A percentile compares a stretch with the other conserved stretches of the same genome.
Conservation (phyloP, 495 filamentous ascomycete species). For the Apiosordaria backusii region DNA sequence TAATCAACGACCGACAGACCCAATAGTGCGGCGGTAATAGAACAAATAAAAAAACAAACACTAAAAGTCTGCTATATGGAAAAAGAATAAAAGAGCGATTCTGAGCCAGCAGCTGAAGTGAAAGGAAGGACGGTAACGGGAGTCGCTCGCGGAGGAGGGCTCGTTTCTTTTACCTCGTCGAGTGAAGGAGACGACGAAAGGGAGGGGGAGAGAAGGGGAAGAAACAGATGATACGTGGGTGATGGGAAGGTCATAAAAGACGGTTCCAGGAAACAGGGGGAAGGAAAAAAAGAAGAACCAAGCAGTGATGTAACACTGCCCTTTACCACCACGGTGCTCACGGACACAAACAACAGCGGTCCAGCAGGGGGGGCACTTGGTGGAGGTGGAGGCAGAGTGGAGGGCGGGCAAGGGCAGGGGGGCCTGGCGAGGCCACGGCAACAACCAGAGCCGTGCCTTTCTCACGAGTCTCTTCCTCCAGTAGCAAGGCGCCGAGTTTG, state of each 20-base stretch:
- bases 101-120: constrained; percentile 57
- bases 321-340: constrained; percentile 7
- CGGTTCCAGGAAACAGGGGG: constrained; percentile 14
- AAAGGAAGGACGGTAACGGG: constrained; percentile 44
- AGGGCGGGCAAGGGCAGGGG: constrained; percentile 6
- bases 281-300: constrained; percentile 20
- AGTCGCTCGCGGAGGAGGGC: constrained; percentile 32
- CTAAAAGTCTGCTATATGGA: constrained; percentile 24
- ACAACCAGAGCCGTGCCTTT: constrained; percentile 13
- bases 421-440: constrained; percentile 9
- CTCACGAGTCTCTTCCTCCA: background rate
- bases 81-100: constrained; percentile 47
- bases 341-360: constrained; percentile 9
- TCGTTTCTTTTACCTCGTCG: constrained; percentile 32
- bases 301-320: constrained; percentile 18
- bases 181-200: constrained; percentile 22
- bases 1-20: background rate
- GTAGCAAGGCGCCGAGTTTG: background rate
- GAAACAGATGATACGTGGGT: constrained; percentile 32
- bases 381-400: background rate
- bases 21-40: background rate
- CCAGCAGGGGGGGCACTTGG: constrained; percentile 5
- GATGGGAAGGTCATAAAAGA: constrained; percentile 48
- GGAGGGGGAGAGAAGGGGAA: constrained; percentile 20
- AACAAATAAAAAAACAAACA: constrained; percentile 15